phyloP scores from a whole-genome alignment of 805 yeast species.

The Zygotorulaspora chibaensis region DNA sequence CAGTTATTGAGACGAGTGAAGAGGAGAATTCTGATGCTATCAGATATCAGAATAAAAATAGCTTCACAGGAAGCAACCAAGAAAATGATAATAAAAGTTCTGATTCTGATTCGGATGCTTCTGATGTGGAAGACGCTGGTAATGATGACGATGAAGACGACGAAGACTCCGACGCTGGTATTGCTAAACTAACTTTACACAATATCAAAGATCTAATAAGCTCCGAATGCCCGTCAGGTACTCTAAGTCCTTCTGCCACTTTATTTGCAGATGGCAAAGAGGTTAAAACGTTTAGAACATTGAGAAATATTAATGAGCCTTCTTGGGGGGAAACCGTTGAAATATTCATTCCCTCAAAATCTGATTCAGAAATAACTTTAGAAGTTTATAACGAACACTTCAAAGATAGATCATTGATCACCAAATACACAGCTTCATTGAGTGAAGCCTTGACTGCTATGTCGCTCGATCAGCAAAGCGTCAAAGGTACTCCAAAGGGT shows the following conservation, averaged over 20 bases:
- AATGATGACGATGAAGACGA: constrained; percentile 30
- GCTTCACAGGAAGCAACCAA: background rate
- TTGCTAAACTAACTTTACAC: constrained; percentile 58
- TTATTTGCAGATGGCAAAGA: constrained; percentile 54
- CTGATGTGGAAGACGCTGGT: constrained; percentile 14
- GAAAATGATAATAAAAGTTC: constrained; percentile 4
- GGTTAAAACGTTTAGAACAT: constrained; percentile 53
- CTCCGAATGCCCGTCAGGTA: constrained; percentile 44
- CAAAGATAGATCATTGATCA: constrained; percentile 46
- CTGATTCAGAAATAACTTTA: constrained; percentile 51
- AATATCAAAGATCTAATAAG: constrained; percentile 56
- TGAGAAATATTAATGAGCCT: constrained; percentile 69
- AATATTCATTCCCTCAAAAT: constrained; percentile 56
- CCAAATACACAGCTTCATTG: constrained; percentile 44
- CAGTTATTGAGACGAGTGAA: constrained; percentile 22
- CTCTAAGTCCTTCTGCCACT: constrained; percentile 61
- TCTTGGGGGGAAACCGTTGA: constrained; percentile 64
- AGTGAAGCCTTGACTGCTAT: constrained; percentile 46
- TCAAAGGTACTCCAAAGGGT: constrained; percentile 51
- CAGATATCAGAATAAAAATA: constrained; percentile 9
- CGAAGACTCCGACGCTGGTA: constrained; percentile 59
- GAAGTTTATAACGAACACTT: constrained; percentile 56
- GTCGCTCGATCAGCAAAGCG: constrained; percentile 44
- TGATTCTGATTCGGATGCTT: constrained; percentile 6
- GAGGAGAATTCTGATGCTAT: constrained; percentile 16